phyloP scores from a whole-genome alignment of 768 basidiomycete species.

The Suillus placidus region DNA sequence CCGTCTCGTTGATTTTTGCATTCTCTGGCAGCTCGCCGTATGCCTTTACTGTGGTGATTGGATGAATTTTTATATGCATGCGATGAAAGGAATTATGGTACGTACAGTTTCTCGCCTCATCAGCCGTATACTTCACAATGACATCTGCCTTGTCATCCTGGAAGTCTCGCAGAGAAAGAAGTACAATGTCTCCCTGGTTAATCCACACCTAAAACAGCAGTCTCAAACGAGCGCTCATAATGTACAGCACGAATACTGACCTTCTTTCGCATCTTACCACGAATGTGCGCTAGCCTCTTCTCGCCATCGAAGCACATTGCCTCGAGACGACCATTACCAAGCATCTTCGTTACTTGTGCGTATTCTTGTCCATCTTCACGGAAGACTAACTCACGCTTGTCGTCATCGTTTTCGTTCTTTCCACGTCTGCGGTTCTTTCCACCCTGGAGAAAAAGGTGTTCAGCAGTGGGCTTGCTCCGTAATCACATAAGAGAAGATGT shows the following conservation, averaged over 20 bases:
- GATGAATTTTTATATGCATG: slow-evolving; percentile 13
- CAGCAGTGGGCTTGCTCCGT: not conserved
- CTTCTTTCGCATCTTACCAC: slow-evolving; percentile 99
- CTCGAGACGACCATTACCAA: slow-evolving; percentile 96
- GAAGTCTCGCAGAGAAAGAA: slow-evolving; percentile 95
- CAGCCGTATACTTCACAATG: slow-evolving; percentile 97
- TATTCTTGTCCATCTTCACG: slow-evolving; percentile 99
- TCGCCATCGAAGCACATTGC: slow-evolving; percentile 98
- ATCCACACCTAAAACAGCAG: slow-evolving; percentile 84
- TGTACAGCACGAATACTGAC: slow-evolving; percentile 43
- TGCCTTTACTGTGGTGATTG: slow-evolving; percentile 71
- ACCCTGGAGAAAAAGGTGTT: slow-evolving; percentile 56
- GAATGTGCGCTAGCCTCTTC: slow-evolving; percentile 95
- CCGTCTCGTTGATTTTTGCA: slow-evolving; percentile 97
- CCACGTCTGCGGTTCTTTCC: slow-evolving; percentile 99
- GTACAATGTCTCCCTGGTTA: slow-evolving; percentile 95
- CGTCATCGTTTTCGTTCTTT: slow-evolving; percentile 99
- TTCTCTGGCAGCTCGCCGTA: slow-evolving; percentile 97
- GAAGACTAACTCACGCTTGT: slow-evolving; percentile 98
- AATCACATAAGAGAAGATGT: slow-evolving; percentile 12
- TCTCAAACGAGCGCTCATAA: slow-evolving; percentile 12
- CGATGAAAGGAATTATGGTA: slow-evolving; percentile 17
- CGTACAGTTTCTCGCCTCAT: slow-evolving; percentile 84
- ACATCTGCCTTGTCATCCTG: slow-evolving; percentile 99
- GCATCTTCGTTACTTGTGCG: slow-evolving; percentile 97